Evolutionary conservation across 768 basidiomycete genomes (phyloP).

Genomic region (Lenzites betulinus): DNA sequence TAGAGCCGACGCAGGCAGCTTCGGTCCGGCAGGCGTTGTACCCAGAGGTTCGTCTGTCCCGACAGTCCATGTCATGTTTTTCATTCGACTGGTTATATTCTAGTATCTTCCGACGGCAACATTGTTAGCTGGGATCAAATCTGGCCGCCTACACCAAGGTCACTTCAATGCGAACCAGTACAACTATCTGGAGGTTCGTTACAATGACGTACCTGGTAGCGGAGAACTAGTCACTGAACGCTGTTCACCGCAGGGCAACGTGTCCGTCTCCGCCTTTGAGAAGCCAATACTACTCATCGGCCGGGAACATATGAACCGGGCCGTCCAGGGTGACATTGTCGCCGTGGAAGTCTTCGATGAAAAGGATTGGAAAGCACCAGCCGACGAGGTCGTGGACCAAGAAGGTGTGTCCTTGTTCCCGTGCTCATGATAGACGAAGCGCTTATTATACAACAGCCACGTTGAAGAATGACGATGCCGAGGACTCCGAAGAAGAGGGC

Average conservation of each 20-base stretch:
- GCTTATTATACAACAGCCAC: conserved; percentile 52
- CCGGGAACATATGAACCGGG: conserved; percentile 92
- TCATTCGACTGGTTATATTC: neutral
- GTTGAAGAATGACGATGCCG: conserved; percentile 85
- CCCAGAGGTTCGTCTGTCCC: conserved; percentile 56
- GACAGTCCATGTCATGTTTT: neutral
- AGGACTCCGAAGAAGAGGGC: conserved; percentile 66
- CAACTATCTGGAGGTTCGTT: conserved; percentile 86
- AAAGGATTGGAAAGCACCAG: conserved; percentile 89
- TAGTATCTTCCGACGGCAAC: conserved; percentile 80
- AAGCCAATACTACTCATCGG: conserved; percentile 86
- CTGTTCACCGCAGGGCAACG: conserved; percentile 60
- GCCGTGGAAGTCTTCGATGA: conserved; percentile 87
- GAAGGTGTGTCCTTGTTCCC: conserved; percentile 56
- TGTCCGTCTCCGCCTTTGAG: conserved; percentile 68
- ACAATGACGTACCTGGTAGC: neutral
- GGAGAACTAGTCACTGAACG: neutral
- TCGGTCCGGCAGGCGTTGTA: conserved; percentile 65
- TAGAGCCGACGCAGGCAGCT: conserved; percentile 62
- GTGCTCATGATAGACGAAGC: conserved; percentile 1
- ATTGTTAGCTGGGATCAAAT: conserved; percentile 81
- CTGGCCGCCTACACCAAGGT: conserved; percentile 84
- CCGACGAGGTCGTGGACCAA: conserved; percentile 92
- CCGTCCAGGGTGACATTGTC: conserved; percentile 92
- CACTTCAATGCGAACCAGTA: conserved; percentile 95